Evolutionary conservation across 2,329 filamentous ascomycete genomes (phyloP), one percentile per base, ranked within the genome.

Genomic region (Pyricularia grisea): DNA sequence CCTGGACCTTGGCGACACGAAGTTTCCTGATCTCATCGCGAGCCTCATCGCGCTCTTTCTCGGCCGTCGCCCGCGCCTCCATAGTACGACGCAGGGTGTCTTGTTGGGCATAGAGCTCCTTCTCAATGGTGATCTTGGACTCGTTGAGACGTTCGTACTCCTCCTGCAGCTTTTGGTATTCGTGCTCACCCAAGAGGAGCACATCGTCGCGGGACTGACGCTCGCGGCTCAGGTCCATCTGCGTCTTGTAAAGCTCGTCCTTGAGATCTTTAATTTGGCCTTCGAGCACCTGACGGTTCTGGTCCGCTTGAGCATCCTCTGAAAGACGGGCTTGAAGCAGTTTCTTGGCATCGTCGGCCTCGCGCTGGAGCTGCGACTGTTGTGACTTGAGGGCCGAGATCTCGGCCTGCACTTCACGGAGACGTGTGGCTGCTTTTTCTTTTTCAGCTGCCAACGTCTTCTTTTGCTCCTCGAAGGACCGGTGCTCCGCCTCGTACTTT

Each of bases 101-200:
- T 78, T 97, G 94, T 76, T 98, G 94, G 5, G 92, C 90, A 77
- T 98, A 98, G 77, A 99, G 90, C 79, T 98, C 94, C 78, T 97
- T 98, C 79, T 99, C 94, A 72, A 99, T 97, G 65, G 90, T 97
- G 74, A 97, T 97, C 79, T 99, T 99, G 31, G 93, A 90, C 72
- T 97, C 93, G 74, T 97, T 97, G 42, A 98, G 84, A 42, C 88
- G 87, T 67, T 96, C 90, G 73, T 89, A 97, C 72, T 98, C 93
- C 30, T 94, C 89, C 76, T 94, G 90, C 70, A 99, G 83, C 67
- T 90, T 88, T 64, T 91, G 84, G 74, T 90, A 92, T 77, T 95
- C 96, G 80, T 97, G 94, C 73, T 97, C 93, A 4, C 92, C 89
- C 69, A 98, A 90, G 73, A 97, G 88, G 72, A 94, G 90, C 30